Base-by-base conservation (phyloP, 345 rosid genomes). In the Populus alba region DNA sequence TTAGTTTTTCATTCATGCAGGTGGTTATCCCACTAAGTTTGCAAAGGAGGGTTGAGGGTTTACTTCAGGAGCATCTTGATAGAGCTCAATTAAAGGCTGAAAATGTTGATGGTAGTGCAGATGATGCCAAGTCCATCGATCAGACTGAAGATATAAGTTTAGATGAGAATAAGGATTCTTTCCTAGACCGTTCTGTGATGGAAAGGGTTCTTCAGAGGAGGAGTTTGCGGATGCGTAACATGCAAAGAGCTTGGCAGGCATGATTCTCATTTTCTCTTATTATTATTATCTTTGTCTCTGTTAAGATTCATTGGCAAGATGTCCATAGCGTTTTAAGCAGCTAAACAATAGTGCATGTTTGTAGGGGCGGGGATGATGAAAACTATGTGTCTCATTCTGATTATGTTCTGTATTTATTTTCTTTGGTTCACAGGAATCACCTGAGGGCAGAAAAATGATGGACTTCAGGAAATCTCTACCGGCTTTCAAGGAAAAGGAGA, bases 241-340 rank as follows among this genome's bases (percentile, higher is more conserved):
- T 91, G 97, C 99, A 92, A 85, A 91, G 97, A 88, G 83, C 91
- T 77, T 96, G 98, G 98, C 91, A 88, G 95, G 99, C 91, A 22
- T 37, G 39, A 2, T 55, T 37, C 8, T 1, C 37, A 16, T 29
- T 49, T 45, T 29, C 25, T 71, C 51, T 33, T 39, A 5, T 33
- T 33, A 8, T 27, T 76, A 10, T 41, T 10, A 25, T 37, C 20
- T 10, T 23, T 8, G 23, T 18, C 23, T 5, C 45, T 10, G 15
- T 23, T 37, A 33, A 20, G 47, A 38, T 4, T 35, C 67, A 12
- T 13, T 38, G 8, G n/a, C 39, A 37, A 5, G 53, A 51, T 16
- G 15, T 39, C 69, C 6, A 20, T 22, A 20, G 9, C 29, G 5
- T 33, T 72, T 57, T 57, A 35, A 37, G n/a, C n/a, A 37, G n/a